Conservation (phyloP, 345 rosid genomes). For the Salix caprea region DNA sequence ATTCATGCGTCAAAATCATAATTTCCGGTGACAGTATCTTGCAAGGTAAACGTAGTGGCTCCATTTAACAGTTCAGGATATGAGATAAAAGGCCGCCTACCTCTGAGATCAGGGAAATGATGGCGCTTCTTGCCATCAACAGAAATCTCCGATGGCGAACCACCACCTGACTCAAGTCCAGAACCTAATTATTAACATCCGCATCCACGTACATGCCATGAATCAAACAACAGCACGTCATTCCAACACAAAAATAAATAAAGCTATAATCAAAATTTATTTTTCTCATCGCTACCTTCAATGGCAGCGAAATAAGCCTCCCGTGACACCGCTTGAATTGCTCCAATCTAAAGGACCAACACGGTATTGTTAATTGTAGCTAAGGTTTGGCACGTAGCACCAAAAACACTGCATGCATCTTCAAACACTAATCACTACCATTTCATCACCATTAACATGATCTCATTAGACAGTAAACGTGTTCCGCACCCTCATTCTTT, state of each 20-base stretch:
- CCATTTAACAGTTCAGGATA: neutral
- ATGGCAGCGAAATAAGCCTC: conserved; percentile 67
- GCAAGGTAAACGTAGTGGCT: neutral
- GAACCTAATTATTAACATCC: conserved; percentile 23
- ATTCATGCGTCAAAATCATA: neutral
- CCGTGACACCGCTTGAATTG: conserved; percentile 70
- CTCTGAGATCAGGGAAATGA: conserved; percentile 59
- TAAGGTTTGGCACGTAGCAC: neutral
- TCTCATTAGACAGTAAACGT: too few species aligned
- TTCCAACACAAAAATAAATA: neutral
- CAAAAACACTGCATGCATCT: neutral
- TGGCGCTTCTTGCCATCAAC: conserved; percentile 38
- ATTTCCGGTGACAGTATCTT: neutral
- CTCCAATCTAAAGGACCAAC: conserved; percentile 57
- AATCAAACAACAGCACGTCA: neutral
- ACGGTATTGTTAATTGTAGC: neutral
- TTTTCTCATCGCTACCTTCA: conserved; percentile 38
- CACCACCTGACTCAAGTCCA: conserved; percentile 46
- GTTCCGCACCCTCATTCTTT: too few species aligned
- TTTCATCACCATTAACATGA: too few species aligned
- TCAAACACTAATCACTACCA: neutral
- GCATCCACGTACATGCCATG: neutral
- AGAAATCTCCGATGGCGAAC: conserved; percentile 33
- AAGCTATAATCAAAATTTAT: neutral
- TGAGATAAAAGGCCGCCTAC: conserved; percentile 17